phyloP scores from a whole-genome alignment of 2,329 filamentous ascomycete genomes.

The Sclerotinia spermophila region DNA sequence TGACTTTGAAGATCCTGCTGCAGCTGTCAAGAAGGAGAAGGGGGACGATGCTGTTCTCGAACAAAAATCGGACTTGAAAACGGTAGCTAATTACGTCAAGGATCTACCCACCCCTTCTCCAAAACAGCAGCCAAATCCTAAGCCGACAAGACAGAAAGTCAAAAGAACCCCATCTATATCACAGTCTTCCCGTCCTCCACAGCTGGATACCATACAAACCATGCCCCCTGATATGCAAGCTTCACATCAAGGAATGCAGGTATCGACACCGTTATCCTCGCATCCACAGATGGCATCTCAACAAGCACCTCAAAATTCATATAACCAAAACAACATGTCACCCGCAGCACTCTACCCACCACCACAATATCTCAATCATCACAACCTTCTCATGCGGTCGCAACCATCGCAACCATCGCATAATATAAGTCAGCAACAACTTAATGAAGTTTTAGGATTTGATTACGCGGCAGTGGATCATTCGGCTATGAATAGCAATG shows the following conservation, averaged over 20 bases:
- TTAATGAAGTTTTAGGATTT: slow-evolving; percentile 74
- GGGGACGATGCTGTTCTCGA: slow-evolving; percentile 86
- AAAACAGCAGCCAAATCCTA: slow-evolving; percentile 29
- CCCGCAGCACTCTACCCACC: slow-evolving; percentile 33
- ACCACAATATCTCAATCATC: slow-evolving; percentile 39
- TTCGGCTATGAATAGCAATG: slow-evolving; percentile 30
- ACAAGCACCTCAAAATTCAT: slow-evolving; percentile 22
- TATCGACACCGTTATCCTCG: not conserved
- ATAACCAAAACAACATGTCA: slow-evolving; percentile 32
- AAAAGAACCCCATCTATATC: slow-evolving; percentile 39
- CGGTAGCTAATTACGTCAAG: slow-evolving; percentile 90
- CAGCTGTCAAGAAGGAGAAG: slow-evolving; percentile 66
- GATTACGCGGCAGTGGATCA: slow-evolving; percentile 58
- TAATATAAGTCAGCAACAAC: slow-evolving; percentile 61
- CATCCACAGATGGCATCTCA: slow-evolving; percentile 21
- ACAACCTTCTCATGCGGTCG: slow-evolving; percentile 47
- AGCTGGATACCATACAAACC: slow-evolving; percentile 28
- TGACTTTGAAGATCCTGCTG: slow-evolving; percentile 75
- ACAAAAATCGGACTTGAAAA: slow-evolving; percentile 85
- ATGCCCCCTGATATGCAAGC: slow-evolving; percentile 26
- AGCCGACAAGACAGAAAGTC: slow-evolving; percentile 39
- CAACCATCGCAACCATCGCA: slow-evolving; percentile 48
- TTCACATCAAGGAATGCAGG: slow-evolving; percentile 5
- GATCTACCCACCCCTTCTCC: slow-evolving; percentile 57
- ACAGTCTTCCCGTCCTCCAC: slow-evolving; percentile 27